These are phyloP conservation scores for Cutaneotrichosporon sp. DNA, from an alignment of 1,284 basidiomycete genomes.

Conservation along the genomic window DNA sequence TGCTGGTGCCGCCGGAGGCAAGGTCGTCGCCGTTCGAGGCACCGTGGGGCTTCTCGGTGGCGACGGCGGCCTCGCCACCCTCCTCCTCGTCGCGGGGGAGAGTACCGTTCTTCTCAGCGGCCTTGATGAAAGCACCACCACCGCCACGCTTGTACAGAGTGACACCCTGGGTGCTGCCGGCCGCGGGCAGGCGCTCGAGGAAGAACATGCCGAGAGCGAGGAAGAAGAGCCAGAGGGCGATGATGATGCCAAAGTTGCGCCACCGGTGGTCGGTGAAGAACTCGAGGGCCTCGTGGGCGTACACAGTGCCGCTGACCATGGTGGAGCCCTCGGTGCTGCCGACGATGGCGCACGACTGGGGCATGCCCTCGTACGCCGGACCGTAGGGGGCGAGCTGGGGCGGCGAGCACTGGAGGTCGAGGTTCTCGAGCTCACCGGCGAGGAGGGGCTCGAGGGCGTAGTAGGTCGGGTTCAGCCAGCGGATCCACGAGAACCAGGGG, in stretches of 20 bases:
- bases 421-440: conserved; percentile 55
- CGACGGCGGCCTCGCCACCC: conserved; percentile 12
- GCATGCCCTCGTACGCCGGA: conserved; percentile 35
- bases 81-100: conserved; percentile 36
- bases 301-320: conserved; percentile 36
- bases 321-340: conserved; percentile 37
- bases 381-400: conserved; percentile 54
- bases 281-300: conserved; percentile 46
- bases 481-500: conserved; percentile 34
- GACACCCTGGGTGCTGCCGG: conserved; percentile 41
- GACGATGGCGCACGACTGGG: conserved; percentile 48
- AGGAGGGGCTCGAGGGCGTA: conserved; percentile 43
- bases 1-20: conserved; percentile 1
- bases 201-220: conserved; percentile 22
- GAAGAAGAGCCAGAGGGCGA: conserved; percentile 46
- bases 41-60: conserved; percentile 11
- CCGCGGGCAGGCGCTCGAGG: conserved; percentile 34
- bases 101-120: conserved; percentile 27
- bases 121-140: conserved; percentile 13
- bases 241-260: conserved; percentile 57
- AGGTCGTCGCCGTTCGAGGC: background rate
- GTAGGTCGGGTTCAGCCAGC: conserved; percentile 40
- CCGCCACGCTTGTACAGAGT: conserved; percentile 42
- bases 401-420: conserved; percentile 48
- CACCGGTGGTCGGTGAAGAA: conserved; percentile 54